phyloP scores from a whole-genome alignment of 1,139 yeast species.

The Yamadazyma dushanensis region DNA sequence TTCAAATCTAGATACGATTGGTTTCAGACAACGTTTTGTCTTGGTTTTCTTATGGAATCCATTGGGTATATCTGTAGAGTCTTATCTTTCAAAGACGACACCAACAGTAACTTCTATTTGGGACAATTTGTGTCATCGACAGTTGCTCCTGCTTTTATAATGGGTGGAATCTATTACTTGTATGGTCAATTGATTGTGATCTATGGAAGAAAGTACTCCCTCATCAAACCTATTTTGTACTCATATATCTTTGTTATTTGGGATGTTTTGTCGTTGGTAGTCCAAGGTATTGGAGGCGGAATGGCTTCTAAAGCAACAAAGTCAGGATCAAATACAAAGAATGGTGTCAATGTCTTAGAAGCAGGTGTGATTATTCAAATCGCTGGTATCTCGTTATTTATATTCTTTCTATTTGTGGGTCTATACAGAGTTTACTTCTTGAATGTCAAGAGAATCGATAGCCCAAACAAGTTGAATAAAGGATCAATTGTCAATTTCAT shows the following conservation, averaged over 20 bases:
- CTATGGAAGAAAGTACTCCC: conserved; percentile 62
- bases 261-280: conserved; percentile 66
- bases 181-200: conserved; percentile 73
- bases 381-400: conserved; percentile 65
- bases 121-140: conserved; percentile 72
- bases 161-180: conserved; percentile 83
- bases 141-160: conserved; percentile 82
- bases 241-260: conserved; percentile 65
- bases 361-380: conserved; percentile 84
- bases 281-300: conserved; percentile 83
- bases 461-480: conserved; percentile 23
- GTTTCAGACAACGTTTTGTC: conserved; percentile 32
- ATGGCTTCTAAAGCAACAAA: conserved; percentile 60
- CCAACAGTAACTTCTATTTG: conserved; percentile 46
- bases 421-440: conserved; percentile 45
- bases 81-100: conserved; percentile 41
- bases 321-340: conserved; percentile 30
- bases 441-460: conserved; percentile 19
- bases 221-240: conserved; percentile 73
- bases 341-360: conserved; percentile 76
- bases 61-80: conserved; percentile 73
- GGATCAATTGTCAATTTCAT: conserved; percentile 28
- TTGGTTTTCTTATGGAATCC: conserved; percentile 37
- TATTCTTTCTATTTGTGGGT: conserved; percentile 56
- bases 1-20: conserved; percentile 29